phyloP scores from a whole-genome alignment of 78 protist genomes.

The Dictyostelium firmibasis region DNA sequence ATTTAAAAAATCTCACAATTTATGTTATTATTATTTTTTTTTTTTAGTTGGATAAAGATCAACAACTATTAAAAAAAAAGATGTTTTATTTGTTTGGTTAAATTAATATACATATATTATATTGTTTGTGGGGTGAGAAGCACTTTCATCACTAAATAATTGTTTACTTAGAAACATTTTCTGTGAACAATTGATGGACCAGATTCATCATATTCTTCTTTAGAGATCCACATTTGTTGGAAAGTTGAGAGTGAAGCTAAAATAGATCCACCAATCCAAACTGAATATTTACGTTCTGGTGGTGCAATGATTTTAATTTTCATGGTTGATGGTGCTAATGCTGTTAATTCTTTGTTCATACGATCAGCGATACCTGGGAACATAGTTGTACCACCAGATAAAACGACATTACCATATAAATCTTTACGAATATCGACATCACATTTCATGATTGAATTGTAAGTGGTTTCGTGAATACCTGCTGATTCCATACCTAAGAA shows the following conservation, averaged over 20 bases:
- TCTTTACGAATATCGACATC: conserved; percentile 74
- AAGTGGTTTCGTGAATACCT: conserved; percentile 73
- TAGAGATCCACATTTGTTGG: conserved; percentile 81
- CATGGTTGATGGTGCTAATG: conserved; percentile 70
- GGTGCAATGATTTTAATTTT: conserved; percentile 3
- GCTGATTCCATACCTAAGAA: conserved; percentile 87
- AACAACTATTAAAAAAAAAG: background rate
- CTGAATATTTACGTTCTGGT: conserved; percentile 40
- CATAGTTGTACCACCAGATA: conserved; percentile 83
- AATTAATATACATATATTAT: no score
- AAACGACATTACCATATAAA: conserved; percentile 80
- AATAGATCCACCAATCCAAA: conserved; percentile 93
- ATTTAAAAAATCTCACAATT: no score
- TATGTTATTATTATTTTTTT: no score
- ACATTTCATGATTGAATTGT: conserved; percentile 79
- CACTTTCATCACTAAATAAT: background rate
- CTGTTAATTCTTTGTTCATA: conserved; percentile 56
- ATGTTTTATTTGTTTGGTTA: no score
- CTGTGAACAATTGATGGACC: conserved; percentile 21
- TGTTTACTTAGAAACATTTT: conserved; percentile 5
- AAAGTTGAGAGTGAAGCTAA: conserved; percentile 82
- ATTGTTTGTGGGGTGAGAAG: background rate
- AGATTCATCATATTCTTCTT: conserved; percentile 86
- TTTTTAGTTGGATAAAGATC: background rate
- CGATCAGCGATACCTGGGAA: conserved; percentile 65